Evolutionary conservation across 2,329 filamentous ascomycete genomes (phyloP).

Genomic region (Karstenula rhodostoma): DNA sequence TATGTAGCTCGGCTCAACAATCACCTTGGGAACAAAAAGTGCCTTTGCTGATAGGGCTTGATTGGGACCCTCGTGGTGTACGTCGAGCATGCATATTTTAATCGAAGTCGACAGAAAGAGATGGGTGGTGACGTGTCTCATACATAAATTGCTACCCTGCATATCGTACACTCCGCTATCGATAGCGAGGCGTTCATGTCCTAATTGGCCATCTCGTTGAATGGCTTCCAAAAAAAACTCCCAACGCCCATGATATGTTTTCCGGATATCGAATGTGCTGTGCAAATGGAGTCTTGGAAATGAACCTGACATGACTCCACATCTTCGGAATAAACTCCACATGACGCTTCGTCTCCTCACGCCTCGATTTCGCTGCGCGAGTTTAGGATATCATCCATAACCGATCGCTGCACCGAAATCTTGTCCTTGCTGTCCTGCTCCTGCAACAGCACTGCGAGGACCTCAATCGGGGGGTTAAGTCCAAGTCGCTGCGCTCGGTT

Average conservation of each 20-base stretch:
- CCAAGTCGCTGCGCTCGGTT: conserved; percentile 82
- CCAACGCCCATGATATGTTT: background rate
- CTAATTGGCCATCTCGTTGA: background rate
- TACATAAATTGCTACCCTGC: conserved; percentile 2
- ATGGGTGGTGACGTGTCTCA: background rate
- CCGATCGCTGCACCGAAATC: conserved; percentile 68
- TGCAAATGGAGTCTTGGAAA: background rate
- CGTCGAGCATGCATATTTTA: background rate
- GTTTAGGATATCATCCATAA: conserved; percentile 74
- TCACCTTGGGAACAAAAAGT: background rate
- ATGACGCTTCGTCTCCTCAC: conserved; percentile 14
- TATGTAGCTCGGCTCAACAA: conserved; percentile 1
- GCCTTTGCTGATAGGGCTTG: background rate
- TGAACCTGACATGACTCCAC: background rate
- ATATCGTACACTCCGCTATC: conserved; percentile 8
- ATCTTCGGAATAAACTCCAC: background rate
- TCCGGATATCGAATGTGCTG: background rate
- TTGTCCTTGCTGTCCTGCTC: conserved; percentile 66
- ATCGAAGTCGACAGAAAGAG: background rate
- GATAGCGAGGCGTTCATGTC: background rate
- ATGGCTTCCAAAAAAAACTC: background rate
- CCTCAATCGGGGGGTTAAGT: conserved; percentile 87
- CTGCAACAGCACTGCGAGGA: conserved; percentile 82
- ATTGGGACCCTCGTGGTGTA: background rate
- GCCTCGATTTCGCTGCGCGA: conserved; percentile 53